Base-by-base conservation (phyloP, 805 yeast genomes). In the Schizosaccharomyces lindneri region DNA sequence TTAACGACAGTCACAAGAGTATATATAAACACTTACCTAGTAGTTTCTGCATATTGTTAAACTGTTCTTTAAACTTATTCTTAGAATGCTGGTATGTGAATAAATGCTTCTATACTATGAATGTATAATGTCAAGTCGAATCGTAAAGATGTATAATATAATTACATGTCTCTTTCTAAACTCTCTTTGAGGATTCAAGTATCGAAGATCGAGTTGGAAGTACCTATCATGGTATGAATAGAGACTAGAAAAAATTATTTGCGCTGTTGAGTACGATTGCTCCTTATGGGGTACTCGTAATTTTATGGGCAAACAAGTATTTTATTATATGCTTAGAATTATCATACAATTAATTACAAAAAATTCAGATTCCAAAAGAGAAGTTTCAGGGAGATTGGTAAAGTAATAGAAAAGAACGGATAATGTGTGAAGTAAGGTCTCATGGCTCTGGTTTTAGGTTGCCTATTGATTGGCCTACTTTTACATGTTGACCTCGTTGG, bases 381-480 rank as follows among this genome's bases (percentile, higher is more conserved):
- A n/a, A 17, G 19, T 43, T 43, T 43, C 31, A 29, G 31, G 5
- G 5, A 29, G 5, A 6, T 31, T 5, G 32, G 32, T 31, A 36
- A 36, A 36, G 41, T 36, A 36, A 3, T 11, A 13, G 11, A 36
- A 36, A 36, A 11, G 41, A 36, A 36, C 2, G 41, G 11, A 11
- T 13, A 9, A 36, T 36, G 4, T 36, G 41, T 36, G 11, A 36
- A 36, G 41, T 36, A 13, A 31, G 13, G 13, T 36, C 41, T 36
- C 41, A 36, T 36, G 51, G 13, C 11, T 9, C 11, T 15, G 57
- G 11, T 21, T 17, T 17, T 6, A 51, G 2, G 21, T 17, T 17
- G 19, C 96, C 95, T 57, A 89, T 73, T 11, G 79, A 68, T 73
- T 90, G 84, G 13, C 98, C 98, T 81, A 90, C 81, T 69, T 82